phyloP scores from a whole-genome alignment of 2,329 filamentous ascomycete species.

The Xylariaceae sp. region DNA sequence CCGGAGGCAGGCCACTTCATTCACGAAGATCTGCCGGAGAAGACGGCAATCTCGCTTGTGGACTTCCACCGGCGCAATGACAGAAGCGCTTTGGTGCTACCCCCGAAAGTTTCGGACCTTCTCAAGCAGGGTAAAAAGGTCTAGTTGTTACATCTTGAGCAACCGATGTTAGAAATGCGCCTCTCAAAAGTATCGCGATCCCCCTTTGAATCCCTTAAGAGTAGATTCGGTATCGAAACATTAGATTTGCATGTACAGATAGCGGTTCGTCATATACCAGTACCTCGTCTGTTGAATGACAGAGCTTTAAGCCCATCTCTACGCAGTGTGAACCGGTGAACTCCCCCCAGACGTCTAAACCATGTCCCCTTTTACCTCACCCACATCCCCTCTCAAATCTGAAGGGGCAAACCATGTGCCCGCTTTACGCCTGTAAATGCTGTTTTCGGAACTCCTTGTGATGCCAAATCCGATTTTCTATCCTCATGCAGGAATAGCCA shows the following conservation, averaged over 20 bases:
- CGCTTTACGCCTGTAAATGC: slow-evolving; percentile 32
- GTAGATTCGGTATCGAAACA: not conserved
- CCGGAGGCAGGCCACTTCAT: slow-evolving; percentile 96
- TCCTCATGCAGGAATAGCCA: slow-evolving; percentile 16
- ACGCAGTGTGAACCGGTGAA: not conserved
- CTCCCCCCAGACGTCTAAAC: not conserved
- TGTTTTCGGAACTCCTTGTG: slow-evolving; percentile 6
- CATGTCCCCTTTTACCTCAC: slow-evolving; percentile 2
- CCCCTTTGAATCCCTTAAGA: not conserved
- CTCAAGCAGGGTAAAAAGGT: slow-evolving; percentile 64
- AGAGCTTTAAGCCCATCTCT: not conserved
- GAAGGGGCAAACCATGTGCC: slow-evolving; percentile 7
- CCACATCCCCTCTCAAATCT: not conserved
- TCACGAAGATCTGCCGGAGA: slow-evolving; percentile 91
- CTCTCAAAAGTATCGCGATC: not conserved
- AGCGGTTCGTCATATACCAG: not conserved
- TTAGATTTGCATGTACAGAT: not conserved
- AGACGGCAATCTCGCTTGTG: slow-evolving; percentile 80
- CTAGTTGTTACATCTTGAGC: slow-evolving; percentile 9
- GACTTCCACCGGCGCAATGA: slow-evolving; percentile 96
- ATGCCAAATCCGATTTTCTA: not conserved
- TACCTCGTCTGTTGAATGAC: not conserved
- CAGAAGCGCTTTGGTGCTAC: slow-evolving; percentile 78
- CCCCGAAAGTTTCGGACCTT: slow-evolving; percentile 86
- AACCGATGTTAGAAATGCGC: not conserved